Percentiles rank a stretch among this genome's conserved stretches.
These are phyloP conservation scores for Aureobasidium sp. DNA, from an alignment of 2,329 filamentous ascomycete species.

Conservation along the genomic window DNA sequence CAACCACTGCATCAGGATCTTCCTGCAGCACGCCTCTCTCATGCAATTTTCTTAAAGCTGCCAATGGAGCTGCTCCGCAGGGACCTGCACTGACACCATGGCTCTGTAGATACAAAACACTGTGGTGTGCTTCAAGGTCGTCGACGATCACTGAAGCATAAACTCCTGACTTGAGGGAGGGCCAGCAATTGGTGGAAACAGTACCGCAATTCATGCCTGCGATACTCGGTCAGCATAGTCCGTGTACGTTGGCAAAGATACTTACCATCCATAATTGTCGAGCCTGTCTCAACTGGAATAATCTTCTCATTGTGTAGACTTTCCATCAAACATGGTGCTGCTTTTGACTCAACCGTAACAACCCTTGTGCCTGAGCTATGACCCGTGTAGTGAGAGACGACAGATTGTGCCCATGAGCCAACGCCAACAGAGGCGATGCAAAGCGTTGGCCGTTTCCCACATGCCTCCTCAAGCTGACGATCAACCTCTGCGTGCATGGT, in stretches of 20 bases:
- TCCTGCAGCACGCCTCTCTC: conserved; percentile 31
- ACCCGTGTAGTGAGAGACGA: conserved; percentile 55
- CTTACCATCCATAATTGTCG: conserved; percentile 58
- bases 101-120: conserved; percentile 46
- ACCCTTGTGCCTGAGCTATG: conserved; percentile 31
- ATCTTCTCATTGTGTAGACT: conserved; percentile 44
- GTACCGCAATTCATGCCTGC: conserved; percentile 58
- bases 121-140: conserved; percentile 55
- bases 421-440: conserved; percentile 64
- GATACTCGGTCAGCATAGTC: conserved; percentile 19
- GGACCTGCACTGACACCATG: conserved; percentile 49
- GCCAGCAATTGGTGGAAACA: conserved; percentile 59
- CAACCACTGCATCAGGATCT: conserved; percentile 42
- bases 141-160: conserved; percentile 55
- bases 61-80: conserved; percentile 53
- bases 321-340: conserved; percentile 52
- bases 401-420: conserved; percentile 65
- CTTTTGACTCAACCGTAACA: conserved; percentile 64
- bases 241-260: conserved; percentile 32
- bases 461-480: conserved; percentile 44
- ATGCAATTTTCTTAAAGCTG: conserved; percentile 48
- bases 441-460: conserved; percentile 29
- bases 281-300: conserved; percentile 45
- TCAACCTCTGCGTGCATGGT: conserved; percentile 66
- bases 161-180: conserved; percentile 49